Base-by-base conservation (phyloP, 2,329 filamentous ascomycete genomes). In the Bipolaris gigantea region DNA sequence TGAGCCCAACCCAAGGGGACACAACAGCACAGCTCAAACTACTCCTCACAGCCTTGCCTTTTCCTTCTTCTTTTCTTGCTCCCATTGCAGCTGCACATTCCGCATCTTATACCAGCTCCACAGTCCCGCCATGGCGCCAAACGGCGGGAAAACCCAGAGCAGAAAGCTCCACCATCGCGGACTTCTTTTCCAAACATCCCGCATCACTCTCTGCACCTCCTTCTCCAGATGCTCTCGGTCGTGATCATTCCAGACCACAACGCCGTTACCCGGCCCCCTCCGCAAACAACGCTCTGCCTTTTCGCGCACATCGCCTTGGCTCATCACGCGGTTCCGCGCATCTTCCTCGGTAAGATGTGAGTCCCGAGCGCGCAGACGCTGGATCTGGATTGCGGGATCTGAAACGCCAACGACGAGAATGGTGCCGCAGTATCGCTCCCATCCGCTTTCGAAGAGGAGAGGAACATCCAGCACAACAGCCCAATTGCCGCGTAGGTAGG, bases 401-500 rank as follows among this genome's bases (percentile, higher is more conserved):
- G 77, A 80, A 18, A 97, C 92, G 0, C 88, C 92, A 2, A 97
- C 93, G 0, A 99, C 92, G 56, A 96, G 76, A 15, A 96, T 89
- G 0, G 86, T 87, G 4, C 92, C 92, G 70, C 92, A 97, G 62
- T 96, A 84, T 36, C 85, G 79, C 74, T 99, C 94, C 75, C 96
- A 86, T 2, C 86, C 85, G 64, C 86, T 88, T 80, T 99, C 94
- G 66, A 97, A 97, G 38, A 99, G 81, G 49, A 99, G 79, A 47
- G 94, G 94, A 8, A 99, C 87, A 71, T 99, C 94, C 15, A 97
- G 81, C 33, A 99, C 88, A 4, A 96, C 91, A 0, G 92, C 92
- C 91, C 93, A 94, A 70, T 86, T 73, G 0, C 94, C 93, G 1
- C 76, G 76, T 13, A 94, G 50, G 69, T 96, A 97, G 63, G 84